A percentile compares a stretch with the other conserved stretches of the same genome.
Conservation (phyloP, 2,329 filamentous ascomycete genomes). For the Alternaria sp. region DNA sequence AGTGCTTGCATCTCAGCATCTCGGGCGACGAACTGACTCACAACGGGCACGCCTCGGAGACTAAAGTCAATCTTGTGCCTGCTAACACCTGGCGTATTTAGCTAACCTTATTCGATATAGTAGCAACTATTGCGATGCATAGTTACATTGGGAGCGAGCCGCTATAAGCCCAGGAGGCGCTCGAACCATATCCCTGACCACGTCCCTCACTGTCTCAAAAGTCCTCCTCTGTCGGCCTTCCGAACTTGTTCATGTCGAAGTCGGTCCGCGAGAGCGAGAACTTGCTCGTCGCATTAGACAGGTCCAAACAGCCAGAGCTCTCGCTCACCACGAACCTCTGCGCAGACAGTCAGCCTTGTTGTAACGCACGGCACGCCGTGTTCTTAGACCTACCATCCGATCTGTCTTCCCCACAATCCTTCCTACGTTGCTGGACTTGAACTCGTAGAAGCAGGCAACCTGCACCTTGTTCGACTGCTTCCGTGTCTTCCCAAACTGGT, state of each 20-base stretch:
- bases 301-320: constrained; percentile 34
- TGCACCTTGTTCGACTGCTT: constrained; percentile 27
- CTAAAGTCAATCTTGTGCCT: constrained; percentile 26
- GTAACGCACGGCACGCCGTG: constrained; percentile 1
- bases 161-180: constrained; percentile 16
- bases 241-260: constrained; percentile 40
- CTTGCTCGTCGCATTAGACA: constrained; percentile 27
- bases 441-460: constrained; percentile 37
- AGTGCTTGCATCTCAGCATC: constrained; percentile 30
- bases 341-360: not conserved
- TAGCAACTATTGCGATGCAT: constrained; percentile 8
- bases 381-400: constrained; percentile 27
- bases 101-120: constrained; percentile 4
- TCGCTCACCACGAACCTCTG: constrained; percentile 34
- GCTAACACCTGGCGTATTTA: constrained; percentile 5
- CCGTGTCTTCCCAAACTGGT: constrained; percentile 30
- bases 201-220: constrained; percentile 32
- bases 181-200: constrained; percentile 29
- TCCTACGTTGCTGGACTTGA: constrained; percentile 39
- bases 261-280: constrained; percentile 34
- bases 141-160: constrained; percentile 30
- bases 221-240: constrained; percentile 30
- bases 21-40: constrained; percentile 31
- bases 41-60: constrained; percentile 18
- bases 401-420: constrained; percentile 36